phyloP scores from a whole-genome alignment of 176 grass and related monocot species.

The Saccharum officinarum region DNA sequence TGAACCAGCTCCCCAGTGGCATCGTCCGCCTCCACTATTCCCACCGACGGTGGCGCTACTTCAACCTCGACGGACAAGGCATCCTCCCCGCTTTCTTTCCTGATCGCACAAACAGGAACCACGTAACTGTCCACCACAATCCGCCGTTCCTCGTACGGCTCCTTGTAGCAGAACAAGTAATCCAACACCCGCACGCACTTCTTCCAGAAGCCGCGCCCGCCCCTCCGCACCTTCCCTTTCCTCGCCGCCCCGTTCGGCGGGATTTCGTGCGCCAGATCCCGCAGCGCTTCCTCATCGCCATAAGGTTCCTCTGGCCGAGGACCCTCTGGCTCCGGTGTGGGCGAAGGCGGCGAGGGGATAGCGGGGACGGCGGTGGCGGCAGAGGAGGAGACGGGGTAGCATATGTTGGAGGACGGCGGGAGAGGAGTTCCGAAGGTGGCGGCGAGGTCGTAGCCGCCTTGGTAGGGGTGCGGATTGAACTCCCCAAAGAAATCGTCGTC shows the following conservation, averaged over 20 bases:
- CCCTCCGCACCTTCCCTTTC: not conserved
- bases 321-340: not conserved
- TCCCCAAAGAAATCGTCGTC: conserved; percentile 54
- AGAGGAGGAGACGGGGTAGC: conserved; percentile 48
- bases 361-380: not conserved
- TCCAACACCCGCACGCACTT: conserved; percentile 41
- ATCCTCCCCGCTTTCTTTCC: conserved; percentile 22
- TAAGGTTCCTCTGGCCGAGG: conserved; percentile 23
- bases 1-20: not conserved
- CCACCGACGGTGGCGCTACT: conserved; percentile 17
- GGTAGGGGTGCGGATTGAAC: conserved; percentile 57
- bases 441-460: conserved; percentile 52
- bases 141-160: conserved; percentile 44
- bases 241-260: not conserved
- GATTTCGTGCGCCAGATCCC: conserved; percentile 12
- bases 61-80: conserved; percentile 30
- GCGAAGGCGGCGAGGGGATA: not conserved
- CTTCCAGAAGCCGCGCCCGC: conserved; percentile 18
- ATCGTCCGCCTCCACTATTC: conserved; percentile 29
- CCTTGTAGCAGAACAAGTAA: conserved; percentile 49
- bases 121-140: conserved; percentile 40
- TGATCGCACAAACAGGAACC: conserved; percentile 48
- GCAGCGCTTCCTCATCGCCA: not conserved
- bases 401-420: conserved; percentile 45
- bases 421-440: conserved; percentile 45